phyloP scores from a whole-genome alignment of 768 basidiomycete genomes.

The Rhodocollybia butyracea region DNA sequence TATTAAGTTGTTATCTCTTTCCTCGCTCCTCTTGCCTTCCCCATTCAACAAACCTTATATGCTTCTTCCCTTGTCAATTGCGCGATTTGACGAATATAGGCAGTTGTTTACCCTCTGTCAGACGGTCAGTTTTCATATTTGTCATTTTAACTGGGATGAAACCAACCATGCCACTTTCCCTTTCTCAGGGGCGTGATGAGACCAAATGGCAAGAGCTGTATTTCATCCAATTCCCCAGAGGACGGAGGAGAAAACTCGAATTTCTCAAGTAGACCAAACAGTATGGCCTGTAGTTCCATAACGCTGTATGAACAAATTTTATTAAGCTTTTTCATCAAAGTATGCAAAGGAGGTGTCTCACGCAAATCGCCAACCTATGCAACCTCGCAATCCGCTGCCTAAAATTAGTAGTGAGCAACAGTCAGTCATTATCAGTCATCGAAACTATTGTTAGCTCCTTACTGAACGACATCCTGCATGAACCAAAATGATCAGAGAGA shows the following conservation, averaged over 20 bases:
- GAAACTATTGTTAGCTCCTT: not conserved
- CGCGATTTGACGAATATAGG: not conserved
- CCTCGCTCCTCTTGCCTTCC: too few relatives aligned
- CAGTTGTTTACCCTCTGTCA: not conserved
- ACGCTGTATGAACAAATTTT: conserved; percentile 14
- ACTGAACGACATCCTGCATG: conserved; percentile 7
- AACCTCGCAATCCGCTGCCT: conserved; percentile 5
- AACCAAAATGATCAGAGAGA: not conserved
- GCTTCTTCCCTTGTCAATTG: too few relatives aligned
- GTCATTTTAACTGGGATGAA: not conserved
- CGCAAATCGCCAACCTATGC: conserved; percentile 10
- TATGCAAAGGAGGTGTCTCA: not conserved
- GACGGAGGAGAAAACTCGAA: conserved; percentile 32
- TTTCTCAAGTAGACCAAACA: conserved; percentile 33
- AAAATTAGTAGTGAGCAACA: not conserved
- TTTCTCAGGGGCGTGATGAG: conserved; percentile 2
- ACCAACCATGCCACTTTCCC: not conserved
- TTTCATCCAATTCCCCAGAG: conserved; percentile 1
- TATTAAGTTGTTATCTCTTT: too few relatives aligned
- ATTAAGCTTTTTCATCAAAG: not conserved
- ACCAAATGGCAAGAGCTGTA: conserved; percentile 1
- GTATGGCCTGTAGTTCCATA: conserved; percentile 37
- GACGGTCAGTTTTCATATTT: not conserved
- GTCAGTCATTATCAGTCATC: not conserved
- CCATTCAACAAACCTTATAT: too few relatives aligned